Base-by-base conservation (phyloP, 73 alveolate genomes). In the Halteria grandinella region DNA sequence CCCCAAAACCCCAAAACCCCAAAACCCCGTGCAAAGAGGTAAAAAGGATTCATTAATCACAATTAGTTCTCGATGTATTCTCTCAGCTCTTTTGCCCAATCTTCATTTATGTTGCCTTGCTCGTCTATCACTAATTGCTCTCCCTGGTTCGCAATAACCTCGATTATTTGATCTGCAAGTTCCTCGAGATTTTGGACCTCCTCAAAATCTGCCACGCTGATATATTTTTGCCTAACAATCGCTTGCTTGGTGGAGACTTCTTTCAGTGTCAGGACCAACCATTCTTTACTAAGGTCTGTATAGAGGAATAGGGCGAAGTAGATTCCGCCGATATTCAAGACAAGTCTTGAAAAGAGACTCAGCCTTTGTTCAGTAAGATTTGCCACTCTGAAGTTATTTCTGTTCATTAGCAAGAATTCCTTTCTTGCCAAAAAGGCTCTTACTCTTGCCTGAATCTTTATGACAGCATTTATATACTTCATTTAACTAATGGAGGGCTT, bases 31-130 rank as follows among this genome's bases (percentile, higher is more conserved):
- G n/a, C n/a, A n/a, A n/a, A 39, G 15, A 39, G 10, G 15, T 11
- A 39, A 39, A 39, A 15, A 11, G 50, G 18, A 39, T 39, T 39
- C 15, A 39, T 39, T 11, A 39, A 39, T n/a, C n/a, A n/a, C n/a
- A n/a, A n/a, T n/a, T n/a, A n/a, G n/a, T n/a, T n/a, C n/a, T n/a
- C n/a, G n/a, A n/a, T n/a, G n/a, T n/a, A n/a, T n/a, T n/a, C n/a
- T n/a, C 25, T 66, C 47, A 27, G 39, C 32, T 17, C 43, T 66
- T 66, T 66, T 66, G 18, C 52, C 47, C 21, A 66, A 52, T 2
- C 43, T 66, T n/a, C 47, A 63, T 27, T 47, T 66, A n/a, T 66
- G 69, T 47, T 66, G 43, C 66, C 43, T 66, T 18, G 14, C 11
- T 15, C 43, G 41, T 27, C 32, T 66, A 66, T 41, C 45, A 62